Percentiles rank a stretch among this genome's conserved stretches.
Conservation (phyloP, 352 stramenopile species). For the Globisporangium splendens region DNA sequence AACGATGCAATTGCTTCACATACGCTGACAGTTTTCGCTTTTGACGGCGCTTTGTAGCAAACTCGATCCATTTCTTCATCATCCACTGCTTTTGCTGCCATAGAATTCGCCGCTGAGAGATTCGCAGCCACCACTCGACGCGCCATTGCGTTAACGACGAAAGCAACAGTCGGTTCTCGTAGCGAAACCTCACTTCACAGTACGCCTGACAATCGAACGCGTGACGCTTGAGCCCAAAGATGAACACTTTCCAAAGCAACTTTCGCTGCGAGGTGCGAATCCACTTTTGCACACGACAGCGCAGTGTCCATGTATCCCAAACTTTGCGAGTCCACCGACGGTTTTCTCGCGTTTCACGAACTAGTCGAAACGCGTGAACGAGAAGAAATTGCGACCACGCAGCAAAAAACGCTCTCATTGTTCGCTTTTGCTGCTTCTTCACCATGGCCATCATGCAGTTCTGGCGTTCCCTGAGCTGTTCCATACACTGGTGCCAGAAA, state of each 20-base stretch:
- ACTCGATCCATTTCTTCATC: slow-evolving; percentile 5
- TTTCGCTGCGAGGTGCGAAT: neutral
- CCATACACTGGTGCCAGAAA: slow-evolving; percentile 5
- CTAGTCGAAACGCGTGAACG: slow-evolving; percentile 1
- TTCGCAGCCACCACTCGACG: slow-evolving; percentile 9
- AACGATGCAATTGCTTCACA: neutral
- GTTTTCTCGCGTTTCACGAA: neutral
- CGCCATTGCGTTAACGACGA: slow-evolving; percentile 5
- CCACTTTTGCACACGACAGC: neutral
- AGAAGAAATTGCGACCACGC: slow-evolving; percentile 10
- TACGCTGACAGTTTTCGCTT: slow-evolving; percentile 1
- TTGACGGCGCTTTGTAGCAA: slow-evolving; percentile 1
- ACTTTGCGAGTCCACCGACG: neutral
- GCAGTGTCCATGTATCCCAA: slow-evolving; percentile 2
- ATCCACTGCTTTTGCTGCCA: neutral
- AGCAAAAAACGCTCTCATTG: neutral
- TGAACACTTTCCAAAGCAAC: slow-evolving; percentile 3
- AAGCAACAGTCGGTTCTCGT: neutral
- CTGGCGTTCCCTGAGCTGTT: neutral
- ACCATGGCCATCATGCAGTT: neutral
- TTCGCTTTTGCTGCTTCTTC: neutral
- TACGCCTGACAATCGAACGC: slow-evolving; percentile 1
- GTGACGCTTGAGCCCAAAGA: slow-evolving; percentile 5
- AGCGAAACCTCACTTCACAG: neutral
- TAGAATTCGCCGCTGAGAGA: neutral